phyloP scores from a whole-genome alignment of 1,139 yeast species.

The Ogataea hybrid region DNA sequence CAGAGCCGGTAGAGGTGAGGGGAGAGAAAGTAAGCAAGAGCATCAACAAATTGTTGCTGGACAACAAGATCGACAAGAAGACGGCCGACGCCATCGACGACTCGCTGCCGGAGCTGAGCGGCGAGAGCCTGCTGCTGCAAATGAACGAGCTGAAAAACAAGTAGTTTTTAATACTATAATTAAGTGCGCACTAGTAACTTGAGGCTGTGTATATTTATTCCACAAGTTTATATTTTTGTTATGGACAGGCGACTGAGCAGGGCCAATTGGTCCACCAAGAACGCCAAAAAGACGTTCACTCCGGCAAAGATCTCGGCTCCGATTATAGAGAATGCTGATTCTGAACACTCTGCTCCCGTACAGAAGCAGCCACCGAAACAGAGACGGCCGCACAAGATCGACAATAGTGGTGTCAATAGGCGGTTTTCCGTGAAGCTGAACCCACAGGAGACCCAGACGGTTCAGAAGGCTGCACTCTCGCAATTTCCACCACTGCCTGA shows the following conservation, averaged over 20 bases:
- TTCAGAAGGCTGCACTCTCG: slow-evolving; percentile 2
- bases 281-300: slow-evolving; percentile 3
- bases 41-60: slow-evolving; percentile 20
- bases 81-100: slow-evolving; percentile 18
- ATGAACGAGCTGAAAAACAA: slow-evolving; percentile 26
- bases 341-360: neutral
- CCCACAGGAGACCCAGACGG: slow-evolving; percentile 16
- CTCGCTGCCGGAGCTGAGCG: slow-evolving; percentile 19
- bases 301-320: slow-evolving; percentile 7
- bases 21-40: slow-evolving; percentile 17
- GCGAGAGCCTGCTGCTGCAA: slow-evolving; percentile 25
- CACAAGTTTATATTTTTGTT: neutral
- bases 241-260: slow-evolving; percentile 24
- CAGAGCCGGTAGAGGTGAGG: slow-evolving; percentile 5
- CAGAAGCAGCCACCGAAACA: slow-evolving; percentile 5
- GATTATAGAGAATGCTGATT: slow-evolving; percentile 1
- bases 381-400: slow-evolving; percentile 18
- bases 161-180: neutral
- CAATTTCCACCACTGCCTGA: slow-evolving; percentile 21
- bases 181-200: neutral
- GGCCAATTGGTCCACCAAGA: slow-evolving; percentile 27
- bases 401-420: slow-evolving; percentile 23
- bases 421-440: slow-evolving; percentile 28
- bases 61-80: slow-evolving; percentile 13
- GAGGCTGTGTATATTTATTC: neutral